A percentile compares a stretch with the other conserved stretches of the same genome.
Conservation (phyloP, 371 early-diverging fungal species). For the Conidiobolus incongruus region DNA sequence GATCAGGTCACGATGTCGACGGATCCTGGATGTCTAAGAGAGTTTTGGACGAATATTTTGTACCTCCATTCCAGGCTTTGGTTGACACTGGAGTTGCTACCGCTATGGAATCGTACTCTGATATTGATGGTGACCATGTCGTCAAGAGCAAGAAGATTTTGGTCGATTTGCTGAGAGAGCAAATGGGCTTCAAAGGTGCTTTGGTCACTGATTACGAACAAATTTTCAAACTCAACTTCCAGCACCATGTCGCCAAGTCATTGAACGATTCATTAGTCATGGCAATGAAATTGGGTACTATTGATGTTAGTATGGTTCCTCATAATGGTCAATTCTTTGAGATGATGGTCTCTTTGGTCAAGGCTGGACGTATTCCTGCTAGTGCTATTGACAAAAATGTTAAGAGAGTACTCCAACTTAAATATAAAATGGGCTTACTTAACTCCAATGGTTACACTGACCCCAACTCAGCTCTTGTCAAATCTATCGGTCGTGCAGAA, state of each 20-base stretch:
- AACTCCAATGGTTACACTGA: constrained; percentile 15
- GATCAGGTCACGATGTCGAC: constrained; percentile 32
- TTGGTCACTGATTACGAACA: constrained; percentile 43
- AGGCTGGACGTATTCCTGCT: constrained; percentile 11
- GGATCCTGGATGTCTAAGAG: constrained; percentile 27
- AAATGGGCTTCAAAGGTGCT: constrained; percentile 30
- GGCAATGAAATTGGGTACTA: constrained; percentile 21
- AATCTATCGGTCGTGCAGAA: constrained; percentile 13
- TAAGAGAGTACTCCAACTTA: constrained; percentile 10
- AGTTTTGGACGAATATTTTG: constrained; percentile 29
- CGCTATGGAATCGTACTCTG: constrained; percentile 39
- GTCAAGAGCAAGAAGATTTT: constrained; percentile 26
- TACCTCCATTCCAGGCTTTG: no score
- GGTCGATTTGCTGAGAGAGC: constrained; percentile 22
- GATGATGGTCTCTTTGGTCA: constrained; percentile 13
- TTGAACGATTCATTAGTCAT: constrained; percentile 19
- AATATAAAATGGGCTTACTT: constrained; percentile 29
- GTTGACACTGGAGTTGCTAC: no score
- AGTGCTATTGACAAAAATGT: constrained; percentile 22
- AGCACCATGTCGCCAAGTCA: constrained; percentile 19
- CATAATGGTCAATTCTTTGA: constrained; percentile 19
- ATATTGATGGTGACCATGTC: constrained; percentile 33
- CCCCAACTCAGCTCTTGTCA: constrained; percentile 5
- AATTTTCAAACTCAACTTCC: constrained; percentile 21
- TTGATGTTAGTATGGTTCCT: no score